Conservation (phyloP, 345 rosid species). For the Excoecaria agallocha region DNA sequence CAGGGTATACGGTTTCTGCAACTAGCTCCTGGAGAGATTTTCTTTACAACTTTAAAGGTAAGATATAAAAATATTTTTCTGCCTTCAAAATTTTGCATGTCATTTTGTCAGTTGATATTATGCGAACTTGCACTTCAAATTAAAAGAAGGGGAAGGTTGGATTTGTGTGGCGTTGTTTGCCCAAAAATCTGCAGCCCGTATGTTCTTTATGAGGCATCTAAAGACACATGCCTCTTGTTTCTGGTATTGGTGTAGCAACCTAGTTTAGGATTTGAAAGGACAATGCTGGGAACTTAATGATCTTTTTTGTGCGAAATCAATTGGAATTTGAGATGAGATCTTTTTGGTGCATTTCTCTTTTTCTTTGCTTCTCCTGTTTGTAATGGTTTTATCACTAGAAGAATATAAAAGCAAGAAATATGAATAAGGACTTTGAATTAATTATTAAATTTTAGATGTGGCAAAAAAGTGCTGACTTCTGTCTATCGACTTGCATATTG, state of each 20-base stretch:
- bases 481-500: too few relatives aligned
- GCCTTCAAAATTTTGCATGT: slow-evolving; percentile 1
- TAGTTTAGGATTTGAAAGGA: neutral
- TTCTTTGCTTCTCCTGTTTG: neutral
- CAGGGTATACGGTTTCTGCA: slow-evolving; percentile 94
- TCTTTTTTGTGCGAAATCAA: neutral
- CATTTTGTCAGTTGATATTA: neutral
- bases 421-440: too few relatives aligned
- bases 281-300: neutral
- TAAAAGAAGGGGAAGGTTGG: neutral
- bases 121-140: neutral
- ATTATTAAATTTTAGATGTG: too few relatives aligned
- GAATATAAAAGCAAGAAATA: neutral
- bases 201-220: neutral
- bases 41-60: slow-evolving; percentile 96
- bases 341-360: neutral
- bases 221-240: neutral
- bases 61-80: slow-evolving; percentile 14
- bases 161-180: too few relatives aligned
- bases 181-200: neutral
- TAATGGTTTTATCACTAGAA: too few relatives aligned
- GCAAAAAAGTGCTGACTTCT: too few relatives aligned
- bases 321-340: neutral
- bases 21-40: slow-evolving; percentile 96
- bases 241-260: neutral